phyloP scores from a whole-genome alignment of 345 rosid species.

The Eucalyptus tenuipes region DNA sequence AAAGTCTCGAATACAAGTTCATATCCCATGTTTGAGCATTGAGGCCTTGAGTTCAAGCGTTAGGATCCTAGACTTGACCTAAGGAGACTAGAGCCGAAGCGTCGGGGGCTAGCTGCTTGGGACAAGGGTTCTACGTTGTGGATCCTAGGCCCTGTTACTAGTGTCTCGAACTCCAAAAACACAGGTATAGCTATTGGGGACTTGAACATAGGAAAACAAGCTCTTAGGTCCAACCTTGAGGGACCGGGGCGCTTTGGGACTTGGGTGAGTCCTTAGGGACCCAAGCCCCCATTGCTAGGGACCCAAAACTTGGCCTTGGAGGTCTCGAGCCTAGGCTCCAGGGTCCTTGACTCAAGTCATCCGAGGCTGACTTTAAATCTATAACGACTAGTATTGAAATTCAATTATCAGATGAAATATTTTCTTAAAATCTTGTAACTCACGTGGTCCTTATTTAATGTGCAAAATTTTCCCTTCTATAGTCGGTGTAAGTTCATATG shows the following conservation, averaged over 20 bases:
- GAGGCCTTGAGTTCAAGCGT: neutral
- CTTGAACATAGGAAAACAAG: neutral
- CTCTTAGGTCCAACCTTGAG: neutral
- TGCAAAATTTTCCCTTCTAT: neutral
- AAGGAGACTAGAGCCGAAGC: neutral
- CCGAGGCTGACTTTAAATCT: neutral
- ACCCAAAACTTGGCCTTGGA: neutral
- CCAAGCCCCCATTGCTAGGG: rapidly evolving
- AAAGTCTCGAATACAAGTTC: neutral
- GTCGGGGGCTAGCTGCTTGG: rapidly evolving
- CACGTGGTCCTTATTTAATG: neutral
- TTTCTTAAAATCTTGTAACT: neutral
- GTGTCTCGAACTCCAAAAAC: neutral
- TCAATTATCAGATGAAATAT: neutral
- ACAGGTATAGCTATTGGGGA: neutral
- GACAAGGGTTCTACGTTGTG: rapidly evolving
- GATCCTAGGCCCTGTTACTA: neutral
- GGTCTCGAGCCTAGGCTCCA: neutral
- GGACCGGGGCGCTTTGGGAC: rapidly evolving
- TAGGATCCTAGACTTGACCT: rapidly evolving
- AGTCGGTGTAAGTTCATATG: neutral
- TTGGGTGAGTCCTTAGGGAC: neutral
- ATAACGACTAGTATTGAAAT: neutral
- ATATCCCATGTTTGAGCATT: neutral
- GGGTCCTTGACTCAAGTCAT: neutral